Evolutionary conservation across 345 rosid species (phyloP).

Genomic region (Pistacia vera): DNA sequence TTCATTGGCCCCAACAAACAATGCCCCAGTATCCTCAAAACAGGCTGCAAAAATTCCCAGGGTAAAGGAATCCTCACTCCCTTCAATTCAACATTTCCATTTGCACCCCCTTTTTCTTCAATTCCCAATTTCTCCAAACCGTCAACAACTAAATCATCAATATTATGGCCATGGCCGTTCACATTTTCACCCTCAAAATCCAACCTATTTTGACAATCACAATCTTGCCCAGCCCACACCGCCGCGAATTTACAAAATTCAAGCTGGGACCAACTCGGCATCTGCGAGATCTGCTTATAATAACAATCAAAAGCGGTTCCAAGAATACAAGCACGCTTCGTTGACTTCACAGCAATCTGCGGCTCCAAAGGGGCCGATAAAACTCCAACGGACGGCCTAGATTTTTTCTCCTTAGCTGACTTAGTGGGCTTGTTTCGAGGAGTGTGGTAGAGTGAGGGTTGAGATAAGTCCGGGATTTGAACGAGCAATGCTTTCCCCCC

Average conservation of each 20-base stretch:
- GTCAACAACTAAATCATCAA: slow-evolving; percentile 33
- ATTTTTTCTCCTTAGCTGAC: slow-evolving; percentile 16
- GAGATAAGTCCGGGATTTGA: slow-evolving; percentile 83
- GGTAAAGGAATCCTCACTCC: slow-evolving; percentile 88
- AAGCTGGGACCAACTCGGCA: slow-evolving; percentile 89
- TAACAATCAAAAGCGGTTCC: slow-evolving; percentile 77
- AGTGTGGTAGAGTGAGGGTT: slow-evolving; percentile 85
- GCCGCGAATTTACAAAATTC: slow-evolving; percentile 70
- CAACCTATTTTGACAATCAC: slow-evolving; percentile 57
- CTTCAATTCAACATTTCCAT: slow-evolving; percentile 27
- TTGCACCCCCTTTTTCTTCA: slow-evolving; percentile 28
- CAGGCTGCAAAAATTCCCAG: slow-evolving; percentile 91
- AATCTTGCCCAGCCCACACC: slow-evolving; percentile 90
- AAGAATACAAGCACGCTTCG: slow-evolving; percentile 68
- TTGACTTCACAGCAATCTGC: slow-evolving; percentile 78
- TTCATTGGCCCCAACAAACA: slow-evolving; percentile 85
- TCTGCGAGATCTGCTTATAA: slow-evolving; percentile 78
- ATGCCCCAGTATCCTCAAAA: slow-evolving; percentile 76
- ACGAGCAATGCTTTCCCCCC: slow-evolving; percentile 78
- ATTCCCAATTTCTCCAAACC: slow-evolving; percentile 42
- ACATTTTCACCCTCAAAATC: slow-evolving; percentile 37
- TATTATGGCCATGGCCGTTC: neutral
- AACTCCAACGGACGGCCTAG: slow-evolving; percentile 52
- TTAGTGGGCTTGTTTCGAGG: slow-evolving; percentile 47
- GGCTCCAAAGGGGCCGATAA: slow-evolving; percentile 75